Evolutionary conservation across 2,329 filamentous ascomycete species (phyloP), one percentile per base, ranked within the genome.

Genomic region (Chaetomiaceae sp.): DNA sequence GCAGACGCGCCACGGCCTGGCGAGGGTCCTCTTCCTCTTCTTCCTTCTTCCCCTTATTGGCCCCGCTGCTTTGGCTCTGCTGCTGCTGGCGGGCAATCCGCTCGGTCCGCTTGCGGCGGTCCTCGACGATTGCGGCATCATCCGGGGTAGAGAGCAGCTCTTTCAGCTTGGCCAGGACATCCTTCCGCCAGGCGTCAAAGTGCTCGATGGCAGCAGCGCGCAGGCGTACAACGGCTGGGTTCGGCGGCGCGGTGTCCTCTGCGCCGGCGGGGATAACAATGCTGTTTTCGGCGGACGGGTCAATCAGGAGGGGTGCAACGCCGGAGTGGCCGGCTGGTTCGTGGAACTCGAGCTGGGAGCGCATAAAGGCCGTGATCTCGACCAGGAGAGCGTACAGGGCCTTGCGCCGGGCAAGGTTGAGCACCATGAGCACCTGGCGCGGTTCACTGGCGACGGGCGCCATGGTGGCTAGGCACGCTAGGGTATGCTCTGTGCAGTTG

Each of bases 181-280:
- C 78, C 23, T 81, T 78, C 54, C 84, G 77, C 91, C 90, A 96
- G n/a, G 83, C 79, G 57, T 90, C 83, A 62, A 91, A 89, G 63
- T 88, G 81, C 38, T 76, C 72, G 11, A 94, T 67, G 1, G 87
- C 82, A 5, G 81, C 80, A 23, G 64, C 67, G 20, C 76, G 71
- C 13, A 80, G 60, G 23, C 60, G 63, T 33, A 67, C 36, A 8
- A 73, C 64, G n/a, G 66, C 66, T 18, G 65, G 63, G 41, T 61
- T 64, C 18, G 66, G 60, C 20, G 58, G 59, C 2, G 52, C 50
- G 27, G 49, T 32, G 16, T 44, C 36, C 16, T 42, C 45, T 20
- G 38, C 53, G 37, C 13, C 18, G 16, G 51, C 43, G 13, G 45
- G 41, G 21, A 52, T 43, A 50, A 48, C 21, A 47, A 54, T 45